Evolutionary conservation across 208 protist genomes (phyloP).

Genomic region (Crithidia expoeki): DNA sequence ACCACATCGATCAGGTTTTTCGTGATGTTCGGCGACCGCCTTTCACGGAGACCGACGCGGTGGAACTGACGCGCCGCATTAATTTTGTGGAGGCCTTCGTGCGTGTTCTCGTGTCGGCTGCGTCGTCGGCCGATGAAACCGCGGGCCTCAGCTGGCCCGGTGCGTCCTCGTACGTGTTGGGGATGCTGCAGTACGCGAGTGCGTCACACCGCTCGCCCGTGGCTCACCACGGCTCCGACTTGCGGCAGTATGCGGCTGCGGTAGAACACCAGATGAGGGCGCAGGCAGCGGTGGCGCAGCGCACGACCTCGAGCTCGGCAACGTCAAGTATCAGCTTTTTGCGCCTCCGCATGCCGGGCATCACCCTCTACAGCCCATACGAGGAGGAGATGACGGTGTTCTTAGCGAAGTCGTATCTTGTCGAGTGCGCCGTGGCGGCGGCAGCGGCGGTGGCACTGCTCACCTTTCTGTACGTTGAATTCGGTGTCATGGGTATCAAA

Average conservation of each 20-base stretch:
- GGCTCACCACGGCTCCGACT: conserved; percentile 31
- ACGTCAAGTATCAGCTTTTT: conserved; percentile 31
- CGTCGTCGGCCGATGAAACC: not conserved
- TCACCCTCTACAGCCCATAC: conserved; percentile 65
- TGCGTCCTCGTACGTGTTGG: conserved; percentile 55
- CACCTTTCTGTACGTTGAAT: conserved; percentile 52
- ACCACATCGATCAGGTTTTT: conserved; percentile 68
- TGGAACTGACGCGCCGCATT: conserved; percentile 40
- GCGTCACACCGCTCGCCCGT: conserved; percentile 55
- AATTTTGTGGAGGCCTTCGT: conserved; percentile 73
- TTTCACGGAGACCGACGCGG: conserved; percentile 27
- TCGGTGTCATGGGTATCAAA: conserved; percentile 43
- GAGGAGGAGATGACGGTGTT: conserved; percentile 64
- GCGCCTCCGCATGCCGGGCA: conserved; percentile 32
- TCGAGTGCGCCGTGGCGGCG: conserved; percentile 38
- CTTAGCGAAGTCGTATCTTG: conserved; percentile 42
- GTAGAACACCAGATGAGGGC: conserved; percentile 61
- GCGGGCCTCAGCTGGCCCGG: conserved; percentile 44
- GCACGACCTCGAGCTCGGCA: conserved; percentile 5
- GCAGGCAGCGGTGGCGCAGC: conserved; percentile 27
- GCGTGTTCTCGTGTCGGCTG: conserved; percentile 34
- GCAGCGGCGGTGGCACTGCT: conserved; percentile 34
- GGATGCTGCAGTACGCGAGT: conserved; percentile 52
- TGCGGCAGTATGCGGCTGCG: conserved; percentile 44
- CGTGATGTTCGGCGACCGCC: conserved; percentile 44